These are phyloP conservation scores for Colletotrichum cuscutae DNA, from an alignment of 2,329 filamentous ascomycete genomes.

Conservation along the genomic window DNA sequence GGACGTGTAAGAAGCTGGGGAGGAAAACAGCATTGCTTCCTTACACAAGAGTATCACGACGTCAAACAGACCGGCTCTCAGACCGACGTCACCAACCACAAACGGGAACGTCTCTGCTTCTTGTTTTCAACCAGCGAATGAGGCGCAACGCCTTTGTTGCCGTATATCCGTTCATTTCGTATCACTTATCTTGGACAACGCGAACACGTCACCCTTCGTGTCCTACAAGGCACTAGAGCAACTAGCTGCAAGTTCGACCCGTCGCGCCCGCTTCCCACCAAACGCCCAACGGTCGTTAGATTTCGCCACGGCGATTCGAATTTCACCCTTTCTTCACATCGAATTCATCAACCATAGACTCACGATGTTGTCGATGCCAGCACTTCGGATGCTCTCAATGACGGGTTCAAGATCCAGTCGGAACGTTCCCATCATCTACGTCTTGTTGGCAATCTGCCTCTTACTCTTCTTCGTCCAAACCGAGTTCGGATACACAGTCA, in stretches of 20 bases:
- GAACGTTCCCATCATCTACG: background rate
- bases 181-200: background rate
- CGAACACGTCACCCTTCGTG: slow-evolving; percentile 5
- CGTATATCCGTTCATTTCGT: background rate
- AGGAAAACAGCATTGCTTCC: background rate
- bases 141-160: background rate
- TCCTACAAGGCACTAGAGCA: background rate
- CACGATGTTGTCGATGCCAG: slow-evolving; percentile 24
- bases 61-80: background rate
- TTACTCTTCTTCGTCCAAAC: slow-evolving; percentile 12
- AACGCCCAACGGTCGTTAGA: too few species aligned
- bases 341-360: background rate
- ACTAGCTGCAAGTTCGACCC: background rate
- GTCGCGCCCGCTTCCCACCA: background rate
- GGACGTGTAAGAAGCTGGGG: background rate
- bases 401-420: background rate
- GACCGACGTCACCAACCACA: background rate
- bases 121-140: background rate
- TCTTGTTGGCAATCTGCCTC: background rate
- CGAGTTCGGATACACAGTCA: background rate
- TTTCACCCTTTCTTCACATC: background rate
- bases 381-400: slow-evolving; percentile 15
- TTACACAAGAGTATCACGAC: background rate
- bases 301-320: too few species aligned
- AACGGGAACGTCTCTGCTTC: background rate